Evolutionary conservation across 345 rosid species (phyloP), one percentile per base, ranked within the genome.

Genomic region (Eucalyptus tenuipes): DNA sequence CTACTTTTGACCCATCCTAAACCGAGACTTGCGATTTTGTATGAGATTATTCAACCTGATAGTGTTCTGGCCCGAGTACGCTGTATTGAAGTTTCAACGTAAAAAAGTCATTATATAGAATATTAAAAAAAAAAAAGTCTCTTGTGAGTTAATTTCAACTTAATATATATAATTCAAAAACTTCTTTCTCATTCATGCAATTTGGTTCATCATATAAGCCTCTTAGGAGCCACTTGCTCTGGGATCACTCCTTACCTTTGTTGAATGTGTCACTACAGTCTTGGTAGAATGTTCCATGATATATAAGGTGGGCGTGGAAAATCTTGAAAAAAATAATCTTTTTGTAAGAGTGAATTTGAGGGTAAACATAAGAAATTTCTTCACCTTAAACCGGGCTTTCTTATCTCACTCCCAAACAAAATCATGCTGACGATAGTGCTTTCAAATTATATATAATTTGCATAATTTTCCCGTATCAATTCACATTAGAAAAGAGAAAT

Each of bases 391-490:
- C 10, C 5, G 10, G 9, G 37, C 37, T n/a, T 64, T 29, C 71
- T 64, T n/a, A 7, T 64, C 37, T 64, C 37, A 14, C 9, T 64
- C 10, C 20, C 20, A 14, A n/a, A n/a, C 71, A n/a, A n/a, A 64
- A 64, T n/a, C 37, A 1, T 14, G 37, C n/a, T 29, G 18, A 64
- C 71, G 2, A 64, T 29, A 64, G 37, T 0, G 2, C 5, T 64
- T 64, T 64, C 37, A 64, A n/a, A 64, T 14, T 20, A 22, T 0
- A 53, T 17, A 50, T 0, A 17, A 18, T 52, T 52, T 18, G 22
- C 0, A 8, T 52, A 53, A 20, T 7, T 53, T 20, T 53, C 0
- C 59, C 59, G 1, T 53, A 17, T 7, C 8, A 6, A 2, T 16
- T 53, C 59, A 53, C 0, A 53, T 22, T 8, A 53, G 59, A 22